phyloP scores from a whole-genome alignment of 192 early-diverging fungal species.

The Kappamyces sp. region DNA sequence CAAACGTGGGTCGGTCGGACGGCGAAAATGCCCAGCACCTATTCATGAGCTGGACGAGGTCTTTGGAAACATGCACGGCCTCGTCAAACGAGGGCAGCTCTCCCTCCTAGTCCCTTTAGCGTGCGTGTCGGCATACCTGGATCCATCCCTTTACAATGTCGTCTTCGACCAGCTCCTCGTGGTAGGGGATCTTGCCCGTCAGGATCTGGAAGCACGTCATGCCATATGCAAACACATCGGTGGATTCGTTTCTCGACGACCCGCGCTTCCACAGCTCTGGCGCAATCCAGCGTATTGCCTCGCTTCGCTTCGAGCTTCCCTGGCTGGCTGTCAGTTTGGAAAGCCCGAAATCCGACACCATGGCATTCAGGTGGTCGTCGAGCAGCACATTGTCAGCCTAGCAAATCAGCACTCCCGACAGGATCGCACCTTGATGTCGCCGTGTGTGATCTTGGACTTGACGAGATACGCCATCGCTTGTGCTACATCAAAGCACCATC shows the following conservation, averaged over 20 bases:
- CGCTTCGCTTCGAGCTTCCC: not conserved
- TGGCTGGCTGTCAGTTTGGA: not conserved
- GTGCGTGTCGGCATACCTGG: too few species aligned
- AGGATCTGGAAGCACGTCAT: conserved; percentile 7
- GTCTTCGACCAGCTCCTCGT: not conserved
- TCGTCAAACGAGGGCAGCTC: too few species aligned
- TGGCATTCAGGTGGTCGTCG: not conserved
- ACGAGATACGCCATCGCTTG: not conserved
- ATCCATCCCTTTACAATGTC: not conserved
- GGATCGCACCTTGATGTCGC: not conserved
- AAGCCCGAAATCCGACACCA: not conserved
- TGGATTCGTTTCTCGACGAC: not conserved
- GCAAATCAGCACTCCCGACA: too few species aligned
- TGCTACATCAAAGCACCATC: too few species aligned
- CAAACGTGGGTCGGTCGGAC: too few species aligned
- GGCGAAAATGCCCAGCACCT: too few species aligned
- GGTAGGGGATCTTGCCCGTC: not conserved
- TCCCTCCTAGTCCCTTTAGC: too few species aligned
- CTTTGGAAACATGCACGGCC: too few species aligned
- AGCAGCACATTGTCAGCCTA: conserved; percentile 1
- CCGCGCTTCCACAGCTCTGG: not conserved
- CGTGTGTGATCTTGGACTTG: not conserved
- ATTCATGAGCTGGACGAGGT: too few species aligned
- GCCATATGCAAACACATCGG: conserved; percentile 11
- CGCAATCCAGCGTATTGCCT: not conserved